These are phyloP conservation scores for Hysterium pulicare DNA, from an alignment of 2,329 filamentous ascomycete genomes.

Conservation along the genomic window DNA sequence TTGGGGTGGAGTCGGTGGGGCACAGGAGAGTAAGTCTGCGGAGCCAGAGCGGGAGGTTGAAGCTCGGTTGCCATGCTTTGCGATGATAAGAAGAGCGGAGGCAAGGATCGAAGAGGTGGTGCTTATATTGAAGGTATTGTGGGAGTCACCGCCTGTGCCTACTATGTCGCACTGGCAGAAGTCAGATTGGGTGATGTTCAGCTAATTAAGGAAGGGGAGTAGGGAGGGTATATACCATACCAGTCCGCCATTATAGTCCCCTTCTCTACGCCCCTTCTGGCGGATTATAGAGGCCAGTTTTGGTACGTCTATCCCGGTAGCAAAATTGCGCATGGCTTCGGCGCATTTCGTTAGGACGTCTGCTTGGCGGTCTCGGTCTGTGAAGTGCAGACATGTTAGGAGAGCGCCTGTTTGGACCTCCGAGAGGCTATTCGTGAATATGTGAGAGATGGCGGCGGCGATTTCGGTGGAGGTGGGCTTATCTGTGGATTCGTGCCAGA, in stretches of 20 bases:
- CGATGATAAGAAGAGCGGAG: slow-evolving; percentile 77
- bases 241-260: slow-evolving; percentile 76
- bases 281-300: slow-evolving; percentile 61
- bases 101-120: slow-evolving; percentile 92
- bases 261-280: slow-evolving; percentile 61
- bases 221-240: slow-evolving; percentile 50
- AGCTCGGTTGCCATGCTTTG: slow-evolving; percentile 94
- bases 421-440: slow-evolving; percentile 88
- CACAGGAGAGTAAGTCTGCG: slow-evolving; percentile 80
- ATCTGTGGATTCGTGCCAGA: slow-evolving; percentile 58
- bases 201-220: neutral
- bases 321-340: slow-evolving; percentile 76
- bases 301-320: slow-evolving; percentile 65
- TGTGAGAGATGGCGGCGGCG: slow-evolving; percentile 81
- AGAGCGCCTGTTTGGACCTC: slow-evolving; percentile 83
- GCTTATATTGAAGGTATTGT: slow-evolving; percentile 98
- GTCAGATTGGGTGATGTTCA: slow-evolving; percentile 8
- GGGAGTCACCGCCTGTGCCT: slow-evolving; percentile 90
- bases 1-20: slow-evolving; percentile 68
- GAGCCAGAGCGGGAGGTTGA: slow-evolving; percentile 95
- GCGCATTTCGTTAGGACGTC: slow-evolving; percentile 87
- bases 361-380: slow-evolving; percentile 75
- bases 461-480: slow-evolving; percentile 69
- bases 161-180: slow-evolving; percentile 78
- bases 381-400: slow-evolving; percentile 89